A percentile compares a stretch with the other conserved stretches of the same genome.
Conservation (phyloP, 495 filamentous ascomycete species). For the Hypoxylon subgilvum region DNA sequence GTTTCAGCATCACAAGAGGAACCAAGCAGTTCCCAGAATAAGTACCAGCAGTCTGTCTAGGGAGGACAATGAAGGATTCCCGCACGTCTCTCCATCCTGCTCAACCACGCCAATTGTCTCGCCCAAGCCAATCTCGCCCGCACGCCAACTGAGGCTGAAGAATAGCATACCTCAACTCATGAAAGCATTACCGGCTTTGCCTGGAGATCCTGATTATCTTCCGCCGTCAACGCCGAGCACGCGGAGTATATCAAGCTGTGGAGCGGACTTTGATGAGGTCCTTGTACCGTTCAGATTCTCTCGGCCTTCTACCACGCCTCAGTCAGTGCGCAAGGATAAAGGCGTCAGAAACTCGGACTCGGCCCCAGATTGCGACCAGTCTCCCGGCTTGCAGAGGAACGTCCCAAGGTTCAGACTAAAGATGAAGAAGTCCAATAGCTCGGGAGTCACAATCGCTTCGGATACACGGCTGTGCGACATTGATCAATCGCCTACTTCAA, state of each 20-base stretch:
- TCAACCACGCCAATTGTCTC: conserved; percentile 46
- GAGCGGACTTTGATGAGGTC: conserved; percentile 34
- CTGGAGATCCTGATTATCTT: conserved; percentile 38
- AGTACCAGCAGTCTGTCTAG: conserved; percentile 37
- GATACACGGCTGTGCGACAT: conserved; percentile 1
- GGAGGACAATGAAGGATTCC: conserved; percentile 37
- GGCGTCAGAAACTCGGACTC: not conserved
- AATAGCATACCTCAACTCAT: conserved; percentile 59
- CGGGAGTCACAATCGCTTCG: conserved; percentile 17
- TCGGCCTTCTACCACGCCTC: conserved; percentile 7
- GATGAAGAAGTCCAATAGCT: conserved; percentile 33
- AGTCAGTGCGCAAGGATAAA: not conserved
- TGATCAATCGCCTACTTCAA: not conserved
- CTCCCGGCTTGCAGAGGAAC: conserved; percentile 11
- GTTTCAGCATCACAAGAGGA: conserved; percentile 36
- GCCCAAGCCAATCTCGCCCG: conserved; percentile 55
- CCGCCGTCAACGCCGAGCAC: conserved; percentile 27
- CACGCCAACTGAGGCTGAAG: conserved; percentile 52
- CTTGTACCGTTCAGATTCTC: conserved; percentile 33
- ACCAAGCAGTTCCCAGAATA: conserved; percentile 37
- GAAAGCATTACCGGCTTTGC: conserved; percentile 56
- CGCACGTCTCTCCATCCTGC: conserved; percentile 36
- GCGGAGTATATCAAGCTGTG: conserved; percentile 23
- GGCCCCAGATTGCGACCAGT: not conserved
- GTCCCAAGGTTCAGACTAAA: conserved; percentile 46